Conservation (phyloP, 2,329 filamentous ascomycete genomes). For the Pseudogymnoascus sp. region DNA sequence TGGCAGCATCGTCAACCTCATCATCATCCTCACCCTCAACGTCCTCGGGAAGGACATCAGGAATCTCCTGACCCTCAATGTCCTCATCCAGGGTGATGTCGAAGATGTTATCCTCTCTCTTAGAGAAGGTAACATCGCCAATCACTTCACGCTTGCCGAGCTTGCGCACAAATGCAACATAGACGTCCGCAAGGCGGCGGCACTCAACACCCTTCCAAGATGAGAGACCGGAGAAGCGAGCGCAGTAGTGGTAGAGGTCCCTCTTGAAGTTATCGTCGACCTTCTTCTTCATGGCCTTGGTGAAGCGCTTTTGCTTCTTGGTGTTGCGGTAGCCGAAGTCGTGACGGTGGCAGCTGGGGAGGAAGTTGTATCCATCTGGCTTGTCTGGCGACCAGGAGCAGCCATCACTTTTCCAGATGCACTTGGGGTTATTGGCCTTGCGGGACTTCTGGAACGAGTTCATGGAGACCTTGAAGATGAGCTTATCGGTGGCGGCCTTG, state of each 20-base stretch:
- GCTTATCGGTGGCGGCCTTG: constrained; percentile 35
- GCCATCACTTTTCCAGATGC: constrained; percentile 37
- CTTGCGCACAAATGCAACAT: constrained; percentile 15
- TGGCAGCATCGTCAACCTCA: too few species aligned
- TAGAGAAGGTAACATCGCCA: background rate
- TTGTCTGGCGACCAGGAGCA: constrained; percentile 38
- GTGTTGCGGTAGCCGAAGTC: constrained; percentile 51
- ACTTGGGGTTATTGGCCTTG: constrained; percentile 32
- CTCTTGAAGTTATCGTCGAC: constrained; percentile 44
- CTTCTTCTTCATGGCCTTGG: constrained; percentile 31
- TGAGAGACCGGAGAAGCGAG: background rate
- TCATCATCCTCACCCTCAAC: background rate
- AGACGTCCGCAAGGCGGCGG: constrained; percentile 27
- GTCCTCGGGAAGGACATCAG: background rate
- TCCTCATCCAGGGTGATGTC: background rate
- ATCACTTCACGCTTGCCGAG: background rate
- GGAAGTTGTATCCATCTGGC: constrained; percentile 37
- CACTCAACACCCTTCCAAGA: constrained; percentile 18
- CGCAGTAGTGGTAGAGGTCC: constrained; percentile 23
- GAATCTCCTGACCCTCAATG: background rate
- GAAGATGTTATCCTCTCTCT: background rate
- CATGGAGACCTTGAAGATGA: constrained; percentile 39
- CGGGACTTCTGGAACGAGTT: constrained; percentile 35
- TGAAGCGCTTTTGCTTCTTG: constrained; percentile 40
- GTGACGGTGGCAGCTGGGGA: constrained; percentile 42